phyloP scores from a whole-genome alignment of 805 yeast species.

The Clavispora asparagi region DNA sequence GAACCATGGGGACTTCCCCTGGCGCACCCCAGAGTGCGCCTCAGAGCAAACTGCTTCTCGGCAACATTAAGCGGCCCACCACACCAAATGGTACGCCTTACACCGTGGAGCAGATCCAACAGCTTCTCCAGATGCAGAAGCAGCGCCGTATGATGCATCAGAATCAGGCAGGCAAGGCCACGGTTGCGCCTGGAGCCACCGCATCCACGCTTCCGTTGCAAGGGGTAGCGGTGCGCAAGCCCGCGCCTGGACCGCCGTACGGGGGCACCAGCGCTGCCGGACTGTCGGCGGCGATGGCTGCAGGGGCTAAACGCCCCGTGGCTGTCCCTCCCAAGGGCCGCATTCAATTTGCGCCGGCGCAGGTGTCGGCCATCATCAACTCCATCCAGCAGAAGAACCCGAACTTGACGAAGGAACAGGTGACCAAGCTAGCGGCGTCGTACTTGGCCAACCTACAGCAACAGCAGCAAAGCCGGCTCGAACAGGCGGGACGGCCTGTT shows the following conservation, averaged over 20 bases:
- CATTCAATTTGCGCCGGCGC: conserved; percentile 51
- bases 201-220: not conserved
- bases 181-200: not conserved
- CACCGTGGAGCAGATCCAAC: conserved; percentile 58
- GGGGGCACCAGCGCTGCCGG: not conserved
- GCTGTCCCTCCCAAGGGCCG: conserved; percentile 21
- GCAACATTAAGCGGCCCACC: conserved; percentile 31
- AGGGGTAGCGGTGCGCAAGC: not conserved
- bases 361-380: conserved; percentile 59
- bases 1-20: not conserved
- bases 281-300: conserved; percentile 1
- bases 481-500: conserved; percentile 3
- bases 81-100: conserved; percentile 54
- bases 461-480: conserved; percentile 38
- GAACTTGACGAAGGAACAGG: conserved; percentile 55
- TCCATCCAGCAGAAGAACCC: conserved; percentile 67
- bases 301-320: conserved; percentile 3
- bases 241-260: not conserved
- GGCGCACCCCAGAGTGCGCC: conserved; percentile 2
- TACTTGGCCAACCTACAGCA: conserved; percentile 56
- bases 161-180: conserved; percentile 16
- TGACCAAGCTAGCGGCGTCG: conserved; percentile 60
- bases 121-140: conserved; percentile 47
- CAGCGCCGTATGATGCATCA: conserved; percentile 46
- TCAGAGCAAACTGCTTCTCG: conserved; percentile 11